Evolutionary conservation across 1,139 yeast species (phyloP).

Genomic region (Scheffersomyces illinoinensis): DNA sequence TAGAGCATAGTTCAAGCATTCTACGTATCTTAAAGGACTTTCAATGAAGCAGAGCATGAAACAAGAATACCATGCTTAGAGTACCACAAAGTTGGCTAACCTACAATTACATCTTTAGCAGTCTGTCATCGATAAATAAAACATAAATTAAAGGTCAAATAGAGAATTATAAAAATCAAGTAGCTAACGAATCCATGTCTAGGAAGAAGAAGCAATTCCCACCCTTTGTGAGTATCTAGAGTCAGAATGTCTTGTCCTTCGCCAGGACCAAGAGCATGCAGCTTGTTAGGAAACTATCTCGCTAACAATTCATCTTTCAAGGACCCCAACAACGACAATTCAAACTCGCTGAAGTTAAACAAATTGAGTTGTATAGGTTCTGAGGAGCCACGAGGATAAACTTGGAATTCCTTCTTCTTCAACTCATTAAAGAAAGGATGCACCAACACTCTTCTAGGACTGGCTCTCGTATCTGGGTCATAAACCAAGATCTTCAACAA

Average conservation of each 20-base stretch:
- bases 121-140: neutral
- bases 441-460: slow-evolving; percentile 66
- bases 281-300: slow-evolving; percentile 1
- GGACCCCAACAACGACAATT: slow-evolving; percentile 50
- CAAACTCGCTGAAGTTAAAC: slow-evolving; percentile 56
- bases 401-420: slow-evolving; percentile 56
- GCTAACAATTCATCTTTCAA: slow-evolving; percentile 35
- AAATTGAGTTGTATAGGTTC: slow-evolving; percentile 46
- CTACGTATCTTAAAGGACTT: too few relatives aligned
- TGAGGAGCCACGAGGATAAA: slow-evolving; percentile 54
- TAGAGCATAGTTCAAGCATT: too few relatives aligned
- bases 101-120: too few relatives aligned
- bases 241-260: neutral
- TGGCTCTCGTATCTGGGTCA: slow-evolving; percentile 67
- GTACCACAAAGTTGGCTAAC: too few relatives aligned
- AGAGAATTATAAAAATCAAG: slow-evolving; percentile 3
- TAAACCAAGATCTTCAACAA: slow-evolving; percentile 69
- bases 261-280: neutral
- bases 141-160: slow-evolving; percentile 2
- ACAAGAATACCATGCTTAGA: too few relatives aligned
- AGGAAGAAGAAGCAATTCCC: neutral
- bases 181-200: neutral
- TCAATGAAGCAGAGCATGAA: too few relatives aligned
- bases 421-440: slow-evolving; percentile 74
- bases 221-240: neutral